These are phyloP conservation scores for Clonostachys rhizophaga DNA, from an alignment of 2,329 filamentous ascomycete genomes.

Conservation along the genomic window DNA sequence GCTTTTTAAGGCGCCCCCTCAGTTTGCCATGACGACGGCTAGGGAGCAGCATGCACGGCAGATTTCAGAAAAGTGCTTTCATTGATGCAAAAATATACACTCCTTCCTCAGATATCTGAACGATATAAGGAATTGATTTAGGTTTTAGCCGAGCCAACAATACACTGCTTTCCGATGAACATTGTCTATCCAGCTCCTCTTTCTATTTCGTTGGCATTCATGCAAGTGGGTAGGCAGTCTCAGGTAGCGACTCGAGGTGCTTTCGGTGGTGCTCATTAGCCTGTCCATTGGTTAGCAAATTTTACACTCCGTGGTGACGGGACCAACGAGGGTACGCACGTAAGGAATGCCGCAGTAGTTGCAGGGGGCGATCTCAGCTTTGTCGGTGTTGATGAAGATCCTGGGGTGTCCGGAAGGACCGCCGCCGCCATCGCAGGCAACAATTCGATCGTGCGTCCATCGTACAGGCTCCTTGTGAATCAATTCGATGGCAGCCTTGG, in stretches of 20 bases:
- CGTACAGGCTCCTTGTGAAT: slow-evolving; percentile 93
- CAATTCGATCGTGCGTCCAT: slow-evolving; percentile 80
- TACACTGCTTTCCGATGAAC: too few species aligned
- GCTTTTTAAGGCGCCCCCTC: too few species aligned
- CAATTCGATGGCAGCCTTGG: slow-evolving; percentile 86
- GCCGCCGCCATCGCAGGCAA: slow-evolving; percentile 88
- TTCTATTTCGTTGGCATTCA: slow-evolving; percentile 15
- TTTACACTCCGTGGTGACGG: too few species aligned
- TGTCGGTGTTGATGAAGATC: slow-evolving; percentile 98
- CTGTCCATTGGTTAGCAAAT: slow-evolving; percentile 35
- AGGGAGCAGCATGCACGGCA: too few species aligned
- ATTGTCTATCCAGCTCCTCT: too few species aligned
- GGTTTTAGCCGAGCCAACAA: too few species aligned
- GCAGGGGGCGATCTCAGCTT: slow-evolving; percentile 87
- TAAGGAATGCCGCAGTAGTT: slow-evolving; percentile 92
- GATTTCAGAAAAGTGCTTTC: too few species aligned
- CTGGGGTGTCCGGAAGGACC: slow-evolving; percentile 85
- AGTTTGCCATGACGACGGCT: too few species aligned
- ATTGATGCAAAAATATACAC: too few species aligned
- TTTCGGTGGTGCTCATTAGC: slow-evolving; percentile 85
- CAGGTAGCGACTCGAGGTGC: slow-evolving; percentile 76
- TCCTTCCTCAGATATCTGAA: too few species aligned
- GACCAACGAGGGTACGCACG: slow-evolving; percentile 48
- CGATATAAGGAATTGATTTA: too few species aligned
- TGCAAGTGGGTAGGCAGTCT: slow-evolving; percentile 76